phyloP scores from a whole-genome alignment of 23 red algal genomes.

The Cyanidium caldarium region DNA sequence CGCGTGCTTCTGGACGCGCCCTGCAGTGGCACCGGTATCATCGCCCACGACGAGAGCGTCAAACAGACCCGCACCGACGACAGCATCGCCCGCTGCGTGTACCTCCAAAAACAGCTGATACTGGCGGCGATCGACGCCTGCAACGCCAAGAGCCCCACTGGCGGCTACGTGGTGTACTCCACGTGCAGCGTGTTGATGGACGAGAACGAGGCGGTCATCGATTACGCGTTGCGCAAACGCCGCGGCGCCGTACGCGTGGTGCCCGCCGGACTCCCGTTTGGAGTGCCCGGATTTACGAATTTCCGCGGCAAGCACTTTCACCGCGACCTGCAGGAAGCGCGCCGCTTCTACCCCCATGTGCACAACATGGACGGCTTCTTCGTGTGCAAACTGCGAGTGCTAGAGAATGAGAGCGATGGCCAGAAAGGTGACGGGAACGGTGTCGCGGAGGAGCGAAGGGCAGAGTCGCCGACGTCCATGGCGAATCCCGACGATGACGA shows the following conservation, averaged over 20 bases:
- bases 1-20: constrained; percentile 87
- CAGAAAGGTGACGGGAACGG: background rate
- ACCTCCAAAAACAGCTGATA: constrained; percentile 86
- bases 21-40: constrained; percentile 88
- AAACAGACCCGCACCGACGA: constrained; percentile 39
- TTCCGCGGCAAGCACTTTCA: constrained; percentile 68
- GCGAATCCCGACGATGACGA: too few species aligned
- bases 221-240: constrained; percentile 71
- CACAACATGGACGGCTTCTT: constrained; percentile 99
- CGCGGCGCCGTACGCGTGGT: constrained; percentile 55
- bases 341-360: constrained; percentile 75
- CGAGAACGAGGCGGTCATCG: constrained; percentile 88
- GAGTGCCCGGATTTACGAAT: constrained; percentile 58
- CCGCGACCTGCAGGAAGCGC: constrained; percentile 24
- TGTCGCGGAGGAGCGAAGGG: too few species aligned
- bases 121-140: constrained; percentile 78
- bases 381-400: constrained; percentile 57
- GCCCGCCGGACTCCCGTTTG: constrained; percentile 56
- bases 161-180: constrained; percentile 92
- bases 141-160: constrained; percentile 39
- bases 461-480: too few species aligned
- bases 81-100: constrained; percentile 39
- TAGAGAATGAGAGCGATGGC: background rate
- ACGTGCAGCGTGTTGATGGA: constrained; percentile 96
- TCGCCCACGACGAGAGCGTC: constrained; percentile 74